These are phyloP conservation scores for Casuarina cunninghamiana DNA, from an alignment of 306 rosid species.

Conservation along the genomic window DNA sequence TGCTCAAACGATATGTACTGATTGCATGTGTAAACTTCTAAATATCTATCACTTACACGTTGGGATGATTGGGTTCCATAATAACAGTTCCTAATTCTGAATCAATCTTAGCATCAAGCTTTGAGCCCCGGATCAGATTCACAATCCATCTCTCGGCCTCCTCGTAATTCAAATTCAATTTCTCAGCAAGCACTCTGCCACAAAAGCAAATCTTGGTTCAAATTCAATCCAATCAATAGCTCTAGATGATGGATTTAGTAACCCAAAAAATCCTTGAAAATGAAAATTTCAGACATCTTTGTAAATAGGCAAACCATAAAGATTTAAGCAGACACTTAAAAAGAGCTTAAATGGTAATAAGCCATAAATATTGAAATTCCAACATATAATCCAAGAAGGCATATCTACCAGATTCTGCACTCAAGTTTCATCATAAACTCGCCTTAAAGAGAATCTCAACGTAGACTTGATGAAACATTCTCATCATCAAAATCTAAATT, in stretches of 20 bases:
- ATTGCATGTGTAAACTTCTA: not conserved
- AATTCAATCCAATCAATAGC: not conserved
- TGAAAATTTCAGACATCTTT: not conserved
- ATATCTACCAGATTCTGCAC: not conserved
- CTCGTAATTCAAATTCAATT: conserved; percentile 82
- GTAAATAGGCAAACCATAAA: not conserved
- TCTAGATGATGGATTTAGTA: not conserved
- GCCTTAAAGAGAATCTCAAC: not conserved
- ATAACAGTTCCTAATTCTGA: conserved; percentile 63
- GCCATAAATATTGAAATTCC: not conserved
- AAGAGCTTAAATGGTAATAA: not conserved
- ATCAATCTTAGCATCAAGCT: conserved; percentile 89
- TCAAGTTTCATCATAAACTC: not conserved
- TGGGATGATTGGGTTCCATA: conserved; percentile 86
- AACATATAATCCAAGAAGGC: not conserved
- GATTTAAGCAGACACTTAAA: not conserved
- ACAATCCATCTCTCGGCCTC: conserved; percentile 97
- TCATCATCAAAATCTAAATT: not conserved
- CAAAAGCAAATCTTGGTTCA: not conserved
- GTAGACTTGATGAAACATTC: not conserved
- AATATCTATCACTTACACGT: conserved; percentile 62
- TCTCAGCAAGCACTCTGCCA: conserved; percentile 88
- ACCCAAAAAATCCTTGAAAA: not conserved
- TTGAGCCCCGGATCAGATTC: conserved; percentile 76
- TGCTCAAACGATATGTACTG: not conserved